Percentiles rank a stretch among this genome's conserved stretches.
Conservation (phyloP, 495 filamentous ascomycete genomes). For the Pseudevernia furfuracea region DNA sequence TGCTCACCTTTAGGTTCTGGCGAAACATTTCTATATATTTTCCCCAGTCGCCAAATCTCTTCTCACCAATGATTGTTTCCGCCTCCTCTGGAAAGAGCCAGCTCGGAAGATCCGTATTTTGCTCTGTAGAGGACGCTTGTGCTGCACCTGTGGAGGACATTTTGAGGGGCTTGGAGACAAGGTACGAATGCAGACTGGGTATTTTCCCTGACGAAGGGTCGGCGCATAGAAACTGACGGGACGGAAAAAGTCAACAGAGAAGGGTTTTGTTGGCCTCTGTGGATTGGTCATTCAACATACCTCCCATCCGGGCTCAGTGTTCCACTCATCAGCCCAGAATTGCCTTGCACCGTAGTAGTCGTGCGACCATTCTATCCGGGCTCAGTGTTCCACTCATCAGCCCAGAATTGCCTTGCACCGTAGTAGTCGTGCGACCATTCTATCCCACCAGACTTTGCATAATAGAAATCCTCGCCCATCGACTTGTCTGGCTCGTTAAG, state of each 20-base stretch:
- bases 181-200: conserved; percentile 6
- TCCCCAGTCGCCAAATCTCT: background rate
- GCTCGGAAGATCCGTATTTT: background rate
- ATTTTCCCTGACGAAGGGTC: conserved; percentile 10
- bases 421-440: conserved; percentile 12
- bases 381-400: conserved; percentile 13
- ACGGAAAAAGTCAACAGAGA: conserved; percentile 1
- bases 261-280: background rate
- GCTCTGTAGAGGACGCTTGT: background rate
- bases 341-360: conserved; percentile 11
- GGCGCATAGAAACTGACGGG: conserved; percentile 4
- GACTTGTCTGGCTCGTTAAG: background rate
- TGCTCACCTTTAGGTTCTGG: background rate
- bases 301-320: conserved; percentile 12
- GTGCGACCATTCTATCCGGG: conserved; percentile 10
- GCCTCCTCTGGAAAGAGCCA: background rate
- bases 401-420: conserved; percentile 10
- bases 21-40: background rate
- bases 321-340: conserved; percentile 13
- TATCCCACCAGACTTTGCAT: conserved; percentile 1
- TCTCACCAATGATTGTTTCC: background rate
- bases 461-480: conserved; percentile 1
- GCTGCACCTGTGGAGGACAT: background rate
- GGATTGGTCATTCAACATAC: background rate
- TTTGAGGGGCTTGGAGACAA: conserved; percentile 27